Percentiles rank a stretch among this genome's conserved stretches.
These are phyloP conservation scores for Sonneratia alba DNA, from an alignment of 345 rosid genomes.

Conservation along the genomic window DNA sequence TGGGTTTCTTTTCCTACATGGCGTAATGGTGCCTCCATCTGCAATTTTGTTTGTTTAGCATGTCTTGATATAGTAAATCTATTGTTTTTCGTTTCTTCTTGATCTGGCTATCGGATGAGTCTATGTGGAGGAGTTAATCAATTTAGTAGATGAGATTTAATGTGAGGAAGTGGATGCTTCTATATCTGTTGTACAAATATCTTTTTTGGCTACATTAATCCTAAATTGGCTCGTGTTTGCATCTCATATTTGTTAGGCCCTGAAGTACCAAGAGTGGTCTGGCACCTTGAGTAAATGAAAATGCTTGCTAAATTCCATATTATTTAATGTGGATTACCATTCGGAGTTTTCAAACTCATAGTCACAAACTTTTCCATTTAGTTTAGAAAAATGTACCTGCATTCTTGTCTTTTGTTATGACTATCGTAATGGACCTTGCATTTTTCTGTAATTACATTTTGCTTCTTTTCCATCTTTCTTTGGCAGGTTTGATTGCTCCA, in stretches of 20 bases:
- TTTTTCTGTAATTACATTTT: neutral
- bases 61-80: neutral
- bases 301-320: neutral
- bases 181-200: too few relatives aligned
- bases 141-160: too few relatives aligned
- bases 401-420: neutral
- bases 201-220: too few relatives aligned
- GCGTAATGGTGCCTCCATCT: neutral
- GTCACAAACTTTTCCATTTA: neutral
- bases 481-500: constrained; percentile 81
- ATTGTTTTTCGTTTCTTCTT: neutral
- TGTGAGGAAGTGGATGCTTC: too few relatives aligned
- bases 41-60: neutral
- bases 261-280: too few relatives aligned
- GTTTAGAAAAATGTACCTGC: neutral
- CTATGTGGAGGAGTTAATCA: neutral
- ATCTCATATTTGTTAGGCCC: too few relatives aligned
- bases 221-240: too few relatives aligned
- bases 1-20: constrained; percentile 23
- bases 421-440: neutral
- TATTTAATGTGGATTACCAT: neutral
- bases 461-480: neutral
- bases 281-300: neutral
- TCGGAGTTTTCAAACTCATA: neutral
- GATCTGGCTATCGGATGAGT: neutral